Conservation (phyloP, 306 rosid species). For the Ammopiptanthus mongolicus region DNA sequence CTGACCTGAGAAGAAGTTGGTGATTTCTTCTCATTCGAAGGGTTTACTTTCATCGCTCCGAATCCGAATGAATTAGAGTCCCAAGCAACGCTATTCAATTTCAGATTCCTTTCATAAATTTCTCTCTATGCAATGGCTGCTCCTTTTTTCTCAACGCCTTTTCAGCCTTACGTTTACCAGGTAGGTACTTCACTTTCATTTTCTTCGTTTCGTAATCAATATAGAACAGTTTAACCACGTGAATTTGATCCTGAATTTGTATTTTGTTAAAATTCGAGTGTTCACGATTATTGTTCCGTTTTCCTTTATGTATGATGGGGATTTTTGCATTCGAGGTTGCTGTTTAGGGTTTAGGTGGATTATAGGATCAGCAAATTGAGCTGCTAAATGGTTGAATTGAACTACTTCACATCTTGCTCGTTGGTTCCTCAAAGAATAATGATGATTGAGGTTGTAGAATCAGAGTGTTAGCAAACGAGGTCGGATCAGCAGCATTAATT, state of each 20-base stretch:
- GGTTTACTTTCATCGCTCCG: background rate
- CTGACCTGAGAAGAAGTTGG: background rate
- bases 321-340: background rate
- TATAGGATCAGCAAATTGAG: slow-evolving; percentile 9
- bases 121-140: slow-evolving; percentile 70
- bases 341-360: slow-evolving; percentile 10
- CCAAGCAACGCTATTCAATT: background rate
- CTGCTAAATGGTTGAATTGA: background rate
- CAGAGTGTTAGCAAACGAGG: background rate
- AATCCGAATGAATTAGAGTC: no score
- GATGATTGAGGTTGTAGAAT: background rate
- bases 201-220: background rate
- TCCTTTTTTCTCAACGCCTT: slow-evolving; percentile 95
- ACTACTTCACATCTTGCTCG: background rate
- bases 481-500: background rate
- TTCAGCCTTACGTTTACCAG: slow-evolving; percentile 98
- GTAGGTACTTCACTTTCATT: slow-evolving; percentile 53
- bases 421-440: background rate
- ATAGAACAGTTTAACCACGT: background rate
- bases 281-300: background rate
- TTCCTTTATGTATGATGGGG: background rate
- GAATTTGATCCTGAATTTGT: background rate
- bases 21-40: background rate
- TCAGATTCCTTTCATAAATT: background rate
- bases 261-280: slow-evolving; percentile 12